Evolutionary conservation across 495 filamentous ascomycete genomes (phyloP).

Genomic region (Xylaria cubensis): DNA sequence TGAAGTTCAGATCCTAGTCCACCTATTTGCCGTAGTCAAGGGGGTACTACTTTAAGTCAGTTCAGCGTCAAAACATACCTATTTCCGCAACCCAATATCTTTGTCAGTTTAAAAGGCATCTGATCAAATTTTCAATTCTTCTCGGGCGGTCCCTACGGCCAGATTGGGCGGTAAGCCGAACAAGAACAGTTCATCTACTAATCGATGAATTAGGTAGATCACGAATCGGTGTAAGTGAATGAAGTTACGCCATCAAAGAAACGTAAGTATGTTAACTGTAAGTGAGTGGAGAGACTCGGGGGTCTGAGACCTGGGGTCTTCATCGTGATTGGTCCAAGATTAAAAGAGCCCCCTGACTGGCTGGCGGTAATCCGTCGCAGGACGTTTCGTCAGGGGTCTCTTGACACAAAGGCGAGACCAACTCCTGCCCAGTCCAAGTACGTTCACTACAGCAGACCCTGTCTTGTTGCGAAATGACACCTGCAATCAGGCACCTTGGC

Average conservation of each 20-base stretch:
- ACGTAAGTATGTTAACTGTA: not conserved
- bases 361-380: constrained; percentile 35
- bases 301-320: constrained; percentile 8
- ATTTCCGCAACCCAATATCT: not conserved
- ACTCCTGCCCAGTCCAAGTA: constrained; percentile 1
- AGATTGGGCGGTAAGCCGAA: constrained; percentile 20
- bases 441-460: not conserved
- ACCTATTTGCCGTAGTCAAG: not conserved
- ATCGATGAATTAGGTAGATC: not conserved
- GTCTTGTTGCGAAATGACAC: not conserved
- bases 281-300: not conserved
- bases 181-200: not conserved
- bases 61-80: not conserved
- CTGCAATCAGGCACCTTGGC: not conserved
- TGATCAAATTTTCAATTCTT: not conserved
- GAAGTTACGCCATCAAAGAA: not conserved
- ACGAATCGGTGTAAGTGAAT: not conserved
- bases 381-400: constrained; percentile 45
- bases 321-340: not conserved
- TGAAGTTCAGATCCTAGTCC: not conserved
- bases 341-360: not conserved
- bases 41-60: not conserved
- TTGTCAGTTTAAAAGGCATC: not conserved
- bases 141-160: not conserved
- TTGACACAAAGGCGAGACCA: constrained; percentile 38